These are phyloP conservation scores for Fraxinus cuspidata DNA, from an alignment of 257 asterid genomes.

Conservation along the genomic window DNA sequence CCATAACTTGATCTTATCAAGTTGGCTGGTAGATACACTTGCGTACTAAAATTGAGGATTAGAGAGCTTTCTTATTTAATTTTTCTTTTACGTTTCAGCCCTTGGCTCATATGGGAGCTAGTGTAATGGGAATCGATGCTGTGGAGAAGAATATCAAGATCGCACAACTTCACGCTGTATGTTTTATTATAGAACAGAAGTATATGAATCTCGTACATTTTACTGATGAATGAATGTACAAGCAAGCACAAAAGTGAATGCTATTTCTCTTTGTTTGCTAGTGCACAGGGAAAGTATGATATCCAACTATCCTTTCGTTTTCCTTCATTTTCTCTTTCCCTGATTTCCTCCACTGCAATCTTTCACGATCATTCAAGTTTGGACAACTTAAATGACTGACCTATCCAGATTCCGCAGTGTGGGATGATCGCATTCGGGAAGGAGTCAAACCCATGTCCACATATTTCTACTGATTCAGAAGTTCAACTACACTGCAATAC, in stretches of 20 bases:
- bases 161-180: slow-evolving; percentile 88
- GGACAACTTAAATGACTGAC: background rate
- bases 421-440: background rate
- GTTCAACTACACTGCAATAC: background rate
- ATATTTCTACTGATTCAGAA: background rate
- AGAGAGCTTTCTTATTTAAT: slow-evolving; percentile 4
- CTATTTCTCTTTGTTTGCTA: background rate
- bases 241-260: background rate
- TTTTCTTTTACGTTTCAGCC: slow-evolving; percentile 53
- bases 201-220: background rate
- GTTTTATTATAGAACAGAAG: slow-evolving; percentile 22
- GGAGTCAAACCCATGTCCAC: background rate
- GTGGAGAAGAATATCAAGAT: slow-evolving; percentile 84
- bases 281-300: background rate
- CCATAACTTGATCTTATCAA: background rate
- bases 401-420: background rate
- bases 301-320: background rate
- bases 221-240: background rate
- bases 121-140: slow-evolving; percentile 88
- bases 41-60: background rate
- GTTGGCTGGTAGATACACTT: slow-evolving; percentile 4
- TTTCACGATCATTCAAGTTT: no score
- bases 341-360: background rate
- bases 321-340: no score
- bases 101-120: slow-evolving; percentile 91